Evolutionary conservation across 2,329 filamentous ascomycete species (phyloP).

Genomic region (Metarhizium anisopliae): DNA sequence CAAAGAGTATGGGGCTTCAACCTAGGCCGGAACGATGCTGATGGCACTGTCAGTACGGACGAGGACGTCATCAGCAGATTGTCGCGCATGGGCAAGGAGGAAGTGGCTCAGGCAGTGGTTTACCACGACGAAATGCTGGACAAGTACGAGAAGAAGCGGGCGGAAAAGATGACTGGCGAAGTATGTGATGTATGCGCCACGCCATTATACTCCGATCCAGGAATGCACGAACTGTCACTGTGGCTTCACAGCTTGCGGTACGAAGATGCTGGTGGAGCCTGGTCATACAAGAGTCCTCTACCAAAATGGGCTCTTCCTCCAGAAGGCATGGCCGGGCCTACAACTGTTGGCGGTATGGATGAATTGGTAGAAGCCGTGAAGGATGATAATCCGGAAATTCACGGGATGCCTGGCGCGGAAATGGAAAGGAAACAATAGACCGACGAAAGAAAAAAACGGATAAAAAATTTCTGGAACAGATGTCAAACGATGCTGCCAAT

Average conservation of each 20-base stretch:
- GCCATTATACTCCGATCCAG: slow-evolving; percentile 87
- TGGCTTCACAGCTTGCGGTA: slow-evolving; percentile 92
- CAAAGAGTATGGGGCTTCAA: slow-evolving; percentile 79
- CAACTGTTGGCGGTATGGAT: slow-evolving; percentile 53
- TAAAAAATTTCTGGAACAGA: no score
- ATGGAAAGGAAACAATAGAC: background rate
- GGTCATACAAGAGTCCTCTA: slow-evolving; percentile 79
- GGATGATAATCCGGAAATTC: slow-evolving; percentile 32
- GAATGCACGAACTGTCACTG: slow-evolving; percentile 79
- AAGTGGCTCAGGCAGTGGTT: slow-evolving; percentile 80
- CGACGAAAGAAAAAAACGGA: background rate
- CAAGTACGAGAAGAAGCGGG: slow-evolving; percentile 79
- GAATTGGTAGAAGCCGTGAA: slow-evolving; percentile 48
- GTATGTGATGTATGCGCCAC: slow-evolving; percentile 75
- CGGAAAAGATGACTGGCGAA: slow-evolving; percentile 86
- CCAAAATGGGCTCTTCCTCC: slow-evolving; percentile 85
- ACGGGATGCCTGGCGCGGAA: background rate
- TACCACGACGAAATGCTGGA: slow-evolving; percentile 94
- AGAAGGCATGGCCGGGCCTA: slow-evolving; percentile 60
- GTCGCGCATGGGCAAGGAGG: slow-evolving; percentile 85
- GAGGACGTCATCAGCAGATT: slow-evolving; percentile 84
- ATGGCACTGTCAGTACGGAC: slow-evolving; percentile 64
- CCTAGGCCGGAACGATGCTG: slow-evolving; percentile 59
- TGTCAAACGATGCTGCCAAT: background rate
- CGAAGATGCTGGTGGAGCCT: slow-evolving; percentile 70